These are phyloP conservation scores for Myriangium duriaei DNA, from an alignment of 2,329 filamentous ascomycete species.

Conservation along the genomic window DNA sequence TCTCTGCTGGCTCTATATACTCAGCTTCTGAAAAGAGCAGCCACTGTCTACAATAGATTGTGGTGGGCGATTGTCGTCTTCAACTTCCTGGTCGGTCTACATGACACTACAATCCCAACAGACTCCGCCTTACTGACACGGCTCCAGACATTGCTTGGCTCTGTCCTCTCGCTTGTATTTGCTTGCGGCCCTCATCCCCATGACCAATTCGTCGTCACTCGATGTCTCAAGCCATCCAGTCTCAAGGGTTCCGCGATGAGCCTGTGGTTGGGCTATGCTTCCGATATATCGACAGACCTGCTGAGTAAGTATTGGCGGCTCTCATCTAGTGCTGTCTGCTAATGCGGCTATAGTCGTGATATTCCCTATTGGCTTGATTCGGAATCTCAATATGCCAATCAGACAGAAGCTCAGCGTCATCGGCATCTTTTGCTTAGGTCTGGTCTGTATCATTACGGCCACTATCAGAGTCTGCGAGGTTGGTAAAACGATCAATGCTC, in stretches of 20 bases:
- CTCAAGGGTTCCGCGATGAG: neutral
- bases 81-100: neutral
- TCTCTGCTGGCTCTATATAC: constrained; percentile 7
- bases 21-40: constrained; percentile 1
- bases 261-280: constrained; percentile 5
- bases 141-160: neutral
- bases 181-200: neutral
- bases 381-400: constrained; percentile 4
- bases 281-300: constrained; percentile 5
- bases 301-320: neutral
- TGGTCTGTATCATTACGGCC: constrained; percentile 4
- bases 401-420: constrained; percentile 7
- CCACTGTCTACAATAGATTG: neutral
- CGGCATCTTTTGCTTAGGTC: constrained; percentile 5
- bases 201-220: neutral
- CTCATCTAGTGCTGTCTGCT: neutral
- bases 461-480: constrained; percentile 7
- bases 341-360: constrained; percentile 4
- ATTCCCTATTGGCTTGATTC: constrained; percentile 3
- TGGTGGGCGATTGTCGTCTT: constrained; percentile 6
- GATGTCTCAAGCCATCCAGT: neutral
- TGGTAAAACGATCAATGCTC: constrained; percentile 3
- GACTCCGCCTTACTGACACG: too few relatives aligned
- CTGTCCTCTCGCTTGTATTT: neutral
- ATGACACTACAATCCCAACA: neutral